Conservation (phyloP, 208 protist genomes). For the Porcisia hertigi region DNA sequence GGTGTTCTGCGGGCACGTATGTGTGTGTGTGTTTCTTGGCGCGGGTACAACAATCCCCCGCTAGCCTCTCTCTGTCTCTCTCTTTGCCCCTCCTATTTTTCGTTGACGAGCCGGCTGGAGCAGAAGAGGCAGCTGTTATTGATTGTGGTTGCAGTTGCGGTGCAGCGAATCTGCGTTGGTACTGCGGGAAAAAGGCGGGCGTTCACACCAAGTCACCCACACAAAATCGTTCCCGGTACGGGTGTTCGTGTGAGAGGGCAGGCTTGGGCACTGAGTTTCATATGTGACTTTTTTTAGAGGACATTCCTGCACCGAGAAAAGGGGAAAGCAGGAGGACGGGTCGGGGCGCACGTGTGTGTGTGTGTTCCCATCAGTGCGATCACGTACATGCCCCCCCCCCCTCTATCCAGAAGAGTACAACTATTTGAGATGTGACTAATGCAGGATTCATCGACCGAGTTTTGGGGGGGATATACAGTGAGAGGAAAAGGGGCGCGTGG, state of each 20-base stretch:
- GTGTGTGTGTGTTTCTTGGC: background rate
- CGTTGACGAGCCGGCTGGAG: background rate
- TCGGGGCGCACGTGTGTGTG: background rate
- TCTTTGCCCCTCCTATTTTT: background rate
- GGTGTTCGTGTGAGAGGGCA: background rate
- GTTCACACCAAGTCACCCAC: background rate
- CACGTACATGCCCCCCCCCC: background rate
- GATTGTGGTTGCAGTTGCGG: background rate
- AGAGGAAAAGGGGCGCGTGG: constrained; percentile 48
- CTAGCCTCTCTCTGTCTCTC: background rate
- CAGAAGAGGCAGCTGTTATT: background rate
- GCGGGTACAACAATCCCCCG: background rate
- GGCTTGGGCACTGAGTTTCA: background rate
- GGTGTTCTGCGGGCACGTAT: background rate
- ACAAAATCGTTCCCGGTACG: background rate
- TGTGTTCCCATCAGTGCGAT: background rate
- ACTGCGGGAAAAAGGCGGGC: background rate
- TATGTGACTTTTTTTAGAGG: background rate
- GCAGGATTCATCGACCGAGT: background rate
- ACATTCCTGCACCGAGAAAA: background rate
- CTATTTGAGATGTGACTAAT: background rate
- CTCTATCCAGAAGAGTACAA: background rate
- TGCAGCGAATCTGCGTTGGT: background rate
- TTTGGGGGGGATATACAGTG: constrained; percentile 17
- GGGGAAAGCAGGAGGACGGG: background rate